phyloP scores from a whole-genome alignment of 805 yeast species.

The Pichia gijzeniarum region DNA sequence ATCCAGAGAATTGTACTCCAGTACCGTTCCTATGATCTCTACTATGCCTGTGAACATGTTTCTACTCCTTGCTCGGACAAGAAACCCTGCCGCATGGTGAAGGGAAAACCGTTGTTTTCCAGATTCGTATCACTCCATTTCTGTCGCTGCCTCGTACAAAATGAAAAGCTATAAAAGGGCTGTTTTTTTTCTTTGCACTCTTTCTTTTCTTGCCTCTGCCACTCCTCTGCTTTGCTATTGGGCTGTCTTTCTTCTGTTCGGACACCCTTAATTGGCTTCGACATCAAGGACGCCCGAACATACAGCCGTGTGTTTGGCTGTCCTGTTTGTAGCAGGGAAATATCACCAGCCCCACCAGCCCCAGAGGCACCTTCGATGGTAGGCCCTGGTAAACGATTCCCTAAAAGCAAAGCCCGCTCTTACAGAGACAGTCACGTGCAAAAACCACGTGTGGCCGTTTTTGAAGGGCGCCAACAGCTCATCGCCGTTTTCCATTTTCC shows the following conservation, averaged over 20 bases:
- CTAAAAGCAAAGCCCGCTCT: conserved; percentile 30
- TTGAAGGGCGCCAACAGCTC: conserved; percentile 6
- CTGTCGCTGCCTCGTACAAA: no score
- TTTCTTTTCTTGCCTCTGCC: no score
- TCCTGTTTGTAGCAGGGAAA: conserved; percentile 7
- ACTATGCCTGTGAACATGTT: conserved; percentile 96
- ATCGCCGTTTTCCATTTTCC: not conserved
- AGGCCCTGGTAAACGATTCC: conserved; percentile 52
- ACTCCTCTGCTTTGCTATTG: no score
- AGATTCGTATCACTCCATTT: no score
- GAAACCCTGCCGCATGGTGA: no score
- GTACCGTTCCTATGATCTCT: conserved; percentile 67
- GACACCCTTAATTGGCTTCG: no score
- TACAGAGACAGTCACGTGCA: conserved; percentile 10
- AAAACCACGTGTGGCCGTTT: conserved; percentile 1
- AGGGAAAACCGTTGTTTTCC: no score
- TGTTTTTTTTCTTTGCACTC: no score
- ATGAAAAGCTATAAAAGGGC: no score
- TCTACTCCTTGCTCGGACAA: no score
- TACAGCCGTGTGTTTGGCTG: not conserved
- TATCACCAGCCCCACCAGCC: conserved; percentile 37
- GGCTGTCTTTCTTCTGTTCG: no score
- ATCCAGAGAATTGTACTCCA: conserved; percentile 42
- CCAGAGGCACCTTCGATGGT: conserved; percentile 24
- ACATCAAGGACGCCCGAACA: not conserved